Base-by-base conservation (phyloP, 208 protist species). In the Plasmodiophora brassicae region DNA sequence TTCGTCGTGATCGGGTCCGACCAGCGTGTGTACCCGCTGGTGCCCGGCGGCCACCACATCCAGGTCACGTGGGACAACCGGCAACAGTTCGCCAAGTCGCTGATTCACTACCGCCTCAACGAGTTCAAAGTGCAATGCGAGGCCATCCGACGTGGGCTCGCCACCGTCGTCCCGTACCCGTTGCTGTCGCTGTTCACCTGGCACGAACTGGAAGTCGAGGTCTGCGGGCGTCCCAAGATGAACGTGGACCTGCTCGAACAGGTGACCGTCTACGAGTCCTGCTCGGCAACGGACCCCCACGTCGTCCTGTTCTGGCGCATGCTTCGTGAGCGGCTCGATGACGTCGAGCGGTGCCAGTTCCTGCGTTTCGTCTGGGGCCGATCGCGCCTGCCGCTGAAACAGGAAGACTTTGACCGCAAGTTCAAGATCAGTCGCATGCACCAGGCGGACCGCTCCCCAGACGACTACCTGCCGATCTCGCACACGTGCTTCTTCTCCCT, bases 401-500 rank as follows among this genome's bases (percentile, higher is more conserved):
- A 88, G 43, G 85, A 89, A 87, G 87, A 89, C 43, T 89, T 88
- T 41, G 87, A 89, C 44, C 78, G 85, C 8, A 84, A 89, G 39
- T 86, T 87, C 8, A 89, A 92, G 35, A 90, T 91, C 89, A 90
- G 72, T 39, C 36, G 32, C 20, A 45, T 45, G 32, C 71, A 88
- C 43, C 8, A 36, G 71, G 65, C 87, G 8, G 71, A 84, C 8
- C 54, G 57, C 46, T 43, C 96, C 85, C 93, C 95, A 0, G 96
- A 97, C 91, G 90, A 92, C 28, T 88, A 94, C 25, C 90, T 98
- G 10, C 96, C 97, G 1, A 92, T 94, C 38, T 94, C 96, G 25
- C 94, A 96, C 35, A 98, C 97, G 87, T 98, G 97, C 93, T 98
- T 98, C 92, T 98, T 98, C 88, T 93, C 94, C 22, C 44, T 98